Percentiles rank a stretch among this genome's conserved stretches.
Evolutionary conservation across 1,139 yeast genomes (phyloP).

Genomic region (Blastobotrys elegans): DNA sequence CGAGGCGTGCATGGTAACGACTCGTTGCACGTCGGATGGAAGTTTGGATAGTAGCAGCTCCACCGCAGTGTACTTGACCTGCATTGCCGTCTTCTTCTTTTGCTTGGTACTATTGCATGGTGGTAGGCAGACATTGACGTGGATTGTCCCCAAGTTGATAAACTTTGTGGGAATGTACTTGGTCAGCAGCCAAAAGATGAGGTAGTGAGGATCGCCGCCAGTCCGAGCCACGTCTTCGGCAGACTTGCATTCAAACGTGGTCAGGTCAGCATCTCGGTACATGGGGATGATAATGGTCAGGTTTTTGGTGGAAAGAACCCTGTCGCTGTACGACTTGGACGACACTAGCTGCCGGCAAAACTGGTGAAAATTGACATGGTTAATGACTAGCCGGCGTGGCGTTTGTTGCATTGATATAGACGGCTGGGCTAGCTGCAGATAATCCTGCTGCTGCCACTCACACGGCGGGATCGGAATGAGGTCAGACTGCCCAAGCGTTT

Average conservation of each 20-base stretch:
- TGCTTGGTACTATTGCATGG: neutral
- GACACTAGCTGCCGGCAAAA: neutral
- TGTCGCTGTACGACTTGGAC: neutral
- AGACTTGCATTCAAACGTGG: slow-evolving; percentile 2
- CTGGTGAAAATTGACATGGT: neutral
- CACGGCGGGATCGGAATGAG: neutral
- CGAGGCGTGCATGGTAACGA: neutral
- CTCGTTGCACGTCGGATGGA: neutral
- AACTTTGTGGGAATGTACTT: slow-evolving; percentile 6
- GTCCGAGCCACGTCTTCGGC: slow-evolving; percentile 3
- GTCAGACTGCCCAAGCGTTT: neutral
- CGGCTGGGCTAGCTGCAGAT: neutral
- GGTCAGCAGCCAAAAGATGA: slow-evolving; percentile 7
- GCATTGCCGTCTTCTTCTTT: neutral
- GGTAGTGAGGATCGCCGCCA: slow-evolving; percentile 1
- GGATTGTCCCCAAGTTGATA: neutral
- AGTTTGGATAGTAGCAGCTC: neutral
- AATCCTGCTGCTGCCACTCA: neutral
- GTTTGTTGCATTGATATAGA: neutral
- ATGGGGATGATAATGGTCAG: slow-evolving; percentile 3
- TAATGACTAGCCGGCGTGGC: neutral
- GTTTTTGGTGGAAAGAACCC: neutral
- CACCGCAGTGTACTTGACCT: slow-evolving; percentile 1
- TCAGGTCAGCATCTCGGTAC: neutral
- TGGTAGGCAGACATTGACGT: neutral